Base-by-base conservation (phyloP, 208 protist genomes). In the Acanthamoeba healyi region DNA sequence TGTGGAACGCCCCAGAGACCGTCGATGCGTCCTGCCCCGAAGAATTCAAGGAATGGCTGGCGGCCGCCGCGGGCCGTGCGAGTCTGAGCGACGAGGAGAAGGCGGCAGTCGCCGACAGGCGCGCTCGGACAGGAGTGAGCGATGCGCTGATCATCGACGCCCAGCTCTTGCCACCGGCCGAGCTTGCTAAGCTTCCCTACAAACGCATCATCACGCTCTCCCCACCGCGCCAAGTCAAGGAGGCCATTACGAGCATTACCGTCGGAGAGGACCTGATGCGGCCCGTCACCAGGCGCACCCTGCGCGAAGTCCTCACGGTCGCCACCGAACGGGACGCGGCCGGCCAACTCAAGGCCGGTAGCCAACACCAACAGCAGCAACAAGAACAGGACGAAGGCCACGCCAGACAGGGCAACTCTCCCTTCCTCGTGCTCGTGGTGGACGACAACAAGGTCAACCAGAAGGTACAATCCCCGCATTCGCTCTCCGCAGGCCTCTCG, bases 391-490 rank as follows among this genome's bases (percentile, higher is more conserved):
- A 34, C 24, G 29, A 36, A 19, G 29, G n/a, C n/a, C 24, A 15
- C 3, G 0, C n/a, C n/a, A n/a, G n/a, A n/a, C n/a, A 67, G 61
- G 54, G 0, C 54, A 61, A 24, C 22, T 22, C 22, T 24, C 54
- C 54, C 15, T 38, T 36, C 26, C 61, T 29, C 61, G 94, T 89
- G 49, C 72, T 95, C 19, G 94, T 95, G 3, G 94, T 95, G 0
- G 94, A 95, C 51, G 88, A 94, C 89, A 72, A 95, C 44, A 38
- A 54, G 14, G 67, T 95, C 29, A 95, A 70, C 6, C 94, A 94
- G 88, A 79, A 79, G 70, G 70, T 74, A 74, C 36, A 42, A 9
- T 12, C 36, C 26, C 36, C 12, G n/a, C n/a, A n/a, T n/a, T 74
- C 65, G 12, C 32, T 36, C 15, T 61, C 22, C 22, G 14, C 54